Evolutionary conservation across 768 basidiomycete genomes (phyloP), one percentile per base, ranked within the genome.

Genomic region (Gymnopilus dilepis): DNA sequence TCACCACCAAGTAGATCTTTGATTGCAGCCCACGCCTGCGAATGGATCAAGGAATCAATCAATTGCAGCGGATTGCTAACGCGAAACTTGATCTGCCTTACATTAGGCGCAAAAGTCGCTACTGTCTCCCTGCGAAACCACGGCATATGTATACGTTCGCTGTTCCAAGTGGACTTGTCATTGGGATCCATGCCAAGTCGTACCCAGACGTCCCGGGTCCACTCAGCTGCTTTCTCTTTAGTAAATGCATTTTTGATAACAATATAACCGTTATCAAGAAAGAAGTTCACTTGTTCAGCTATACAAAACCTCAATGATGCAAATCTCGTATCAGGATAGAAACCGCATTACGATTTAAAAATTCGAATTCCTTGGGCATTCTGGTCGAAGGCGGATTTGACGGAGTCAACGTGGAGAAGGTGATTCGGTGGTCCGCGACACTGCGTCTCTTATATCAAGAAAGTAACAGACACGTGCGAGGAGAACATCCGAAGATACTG

Each of bases 1-100:
- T 83, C 84, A 4, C 84, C 86, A 12, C 86, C 87, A 12, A 87
- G 75, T 19, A 88, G 75, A 60, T 87, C 86, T 59, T 80, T 78
- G 47, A 89, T 89, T 9, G 85, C 85, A 19, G 76, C 79, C 85
- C 86, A 88, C 22, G 83, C 84, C 82, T 84, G 37, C 31, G 17
- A 17, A 43, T 2, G 7, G 5, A 50, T 22, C n/a, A 19, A 28
- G 22, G 56, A 34, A n/a, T 21, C 82, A 84, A 40, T 78, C 80
- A 15, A 28, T 34, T 76, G 79, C 33, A 21, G 33, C 30, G 58
- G 12, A 17, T 33, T 30, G 33, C 19, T 15, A 17, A 24, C 11
- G 2, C 33, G 11, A 17, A 13, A 11, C 17, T 21, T 33, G 34
- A 17, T 33, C 6, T 37, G 13, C 24, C 53, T 31, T 45, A 66